phyloP scores from a whole-genome alignment of 2,329 filamentous ascomycete species.

The Trichoderma sp. region DNA sequence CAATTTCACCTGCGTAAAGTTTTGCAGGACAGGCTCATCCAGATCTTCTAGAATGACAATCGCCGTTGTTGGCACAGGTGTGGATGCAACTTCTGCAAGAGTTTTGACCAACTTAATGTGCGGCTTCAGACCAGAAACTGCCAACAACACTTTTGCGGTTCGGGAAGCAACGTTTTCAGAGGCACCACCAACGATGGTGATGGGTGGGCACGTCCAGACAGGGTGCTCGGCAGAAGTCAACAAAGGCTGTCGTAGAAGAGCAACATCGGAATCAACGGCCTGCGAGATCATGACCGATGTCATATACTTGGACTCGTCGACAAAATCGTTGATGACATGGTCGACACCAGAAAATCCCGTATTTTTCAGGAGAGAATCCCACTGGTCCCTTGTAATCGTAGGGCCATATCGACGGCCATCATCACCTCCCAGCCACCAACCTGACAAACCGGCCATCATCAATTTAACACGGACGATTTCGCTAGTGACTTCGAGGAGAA shows the following conservation, averaged over 20 bases:
- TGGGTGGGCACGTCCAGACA: not conserved
- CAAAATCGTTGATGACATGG: not conserved
- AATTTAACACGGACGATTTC: constrained; percentile 19
- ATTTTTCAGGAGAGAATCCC: not conserved
- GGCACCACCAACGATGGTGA: not conserved
- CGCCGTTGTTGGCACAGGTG: not conserved
- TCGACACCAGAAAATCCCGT: constrained; percentile 21
- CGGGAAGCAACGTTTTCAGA: not conserved
- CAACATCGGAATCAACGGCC: constrained; percentile 22
- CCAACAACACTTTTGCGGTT: not conserved
- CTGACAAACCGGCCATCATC: constrained; percentile 30
- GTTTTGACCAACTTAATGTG: not conserved
- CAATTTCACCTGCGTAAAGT: not conserved
- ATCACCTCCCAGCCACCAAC: constrained; percentile 31
- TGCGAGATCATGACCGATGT: constrained; percentile 9
- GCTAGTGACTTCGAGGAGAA: constrained; percentile 41
- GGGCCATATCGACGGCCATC: constrained; percentile 25
- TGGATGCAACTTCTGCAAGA: not conserved
- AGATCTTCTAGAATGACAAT: not conserved
- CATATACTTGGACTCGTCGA: not conserved
- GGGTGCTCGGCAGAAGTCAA: not conserved
- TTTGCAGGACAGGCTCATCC: not conserved
- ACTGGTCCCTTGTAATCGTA: not conserved
- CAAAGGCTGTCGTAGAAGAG: constrained; percentile 20
- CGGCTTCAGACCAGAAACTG: not conserved